A percentile compares a stretch with the other conserved stretches of the same genome.
phyloP scores from a whole-genome alignment of 116 monocot genomes.

The Cymodocea nodosa region DNA sequence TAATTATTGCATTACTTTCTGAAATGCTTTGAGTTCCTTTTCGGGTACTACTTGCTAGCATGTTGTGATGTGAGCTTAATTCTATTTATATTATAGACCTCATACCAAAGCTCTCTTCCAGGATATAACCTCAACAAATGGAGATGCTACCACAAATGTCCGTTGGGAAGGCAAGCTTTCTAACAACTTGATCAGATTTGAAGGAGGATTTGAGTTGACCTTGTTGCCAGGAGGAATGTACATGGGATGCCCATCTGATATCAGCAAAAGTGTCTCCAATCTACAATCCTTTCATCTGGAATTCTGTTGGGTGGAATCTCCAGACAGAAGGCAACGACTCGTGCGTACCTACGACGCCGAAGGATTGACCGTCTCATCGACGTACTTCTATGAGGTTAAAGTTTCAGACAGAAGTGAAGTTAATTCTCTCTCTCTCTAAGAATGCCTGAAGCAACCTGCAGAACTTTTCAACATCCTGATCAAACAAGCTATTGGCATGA shows the following conservation, averaged over 20 bases:
- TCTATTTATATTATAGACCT: too few relatives aligned
- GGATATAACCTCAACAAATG: conserved; percentile 41
- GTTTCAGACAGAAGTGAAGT: conserved; percentile 11
- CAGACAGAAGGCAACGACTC: conserved; percentile 65
- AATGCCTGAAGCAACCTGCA: too few relatives aligned
- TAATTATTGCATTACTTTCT: too few relatives aligned
- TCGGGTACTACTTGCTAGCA: too few relatives aligned
- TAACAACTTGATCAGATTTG: conserved; percentile 50
- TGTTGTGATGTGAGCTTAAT: too few relatives aligned
- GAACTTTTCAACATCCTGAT: too few relatives aligned
- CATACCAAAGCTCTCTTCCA: background rate
- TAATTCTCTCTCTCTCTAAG: too few relatives aligned
- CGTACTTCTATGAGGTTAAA: conserved; percentile 59
- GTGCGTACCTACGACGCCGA: conserved; percentile 69
- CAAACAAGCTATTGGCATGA: too few relatives aligned
- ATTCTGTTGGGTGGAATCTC: conserved; percentile 87
- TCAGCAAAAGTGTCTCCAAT: conserved; percentile 51
- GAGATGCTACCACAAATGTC: conserved; percentile 43
- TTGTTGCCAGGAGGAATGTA: conserved; percentile 84
- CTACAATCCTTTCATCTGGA: conserved; percentile 78
- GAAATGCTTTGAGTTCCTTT: too few relatives aligned
- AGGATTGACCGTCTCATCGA: conserved; percentile 84
- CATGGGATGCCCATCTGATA: conserved; percentile 69
- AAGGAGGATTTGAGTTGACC: conserved; percentile 71
- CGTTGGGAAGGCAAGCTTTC: conserved; percentile 60